These are phyloP conservation scores for Xylariaceae sp. DNA, from an alignment of 2,329 filamentous ascomycete species.

Conservation along the genomic window DNA sequence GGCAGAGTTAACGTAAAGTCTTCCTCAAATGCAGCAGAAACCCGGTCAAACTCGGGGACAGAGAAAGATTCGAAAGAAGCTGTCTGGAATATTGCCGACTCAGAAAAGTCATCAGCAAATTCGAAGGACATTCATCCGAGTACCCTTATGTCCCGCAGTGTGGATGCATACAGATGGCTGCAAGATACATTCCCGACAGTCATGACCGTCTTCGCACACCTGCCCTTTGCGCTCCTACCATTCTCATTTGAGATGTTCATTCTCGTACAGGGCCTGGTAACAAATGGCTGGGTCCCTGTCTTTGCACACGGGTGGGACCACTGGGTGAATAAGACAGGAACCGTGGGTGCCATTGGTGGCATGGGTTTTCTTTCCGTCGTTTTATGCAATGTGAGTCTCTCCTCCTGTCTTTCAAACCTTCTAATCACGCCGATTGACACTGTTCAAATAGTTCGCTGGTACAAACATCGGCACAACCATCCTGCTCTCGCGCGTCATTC, in stretches of 20 bases:
- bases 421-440: not conserved
- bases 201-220: constrained; percentile 57
- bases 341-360: constrained; percentile 61
- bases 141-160: constrained; percentile 49
- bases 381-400: constrained; percentile 60
- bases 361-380: constrained; percentile 70
- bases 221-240: constrained; percentile 63
- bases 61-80: constrained; percentile 1
- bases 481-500: constrained; percentile 63
- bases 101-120: not conserved
- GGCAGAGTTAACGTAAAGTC: not conserved
- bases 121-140: constrained; percentile 18
- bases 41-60: constrained; percentile 7
- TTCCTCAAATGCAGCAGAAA: constrained; percentile 8
- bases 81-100: not conserved
- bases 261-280: constrained; percentile 65
- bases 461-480: constrained; percentile 75
- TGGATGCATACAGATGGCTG: constrained; percentile 49
- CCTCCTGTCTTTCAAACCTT: not conserved
- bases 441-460: constrained; percentile 58
- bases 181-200: constrained; percentile 68
- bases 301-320: constrained; percentile 71
- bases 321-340: constrained; percentile 65
- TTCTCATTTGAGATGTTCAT: constrained; percentile 73
- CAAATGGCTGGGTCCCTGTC: constrained; percentile 68